Conservation (phyloP, 2,329 filamentous ascomycete species). For the Exophiala spinifera region DNA sequence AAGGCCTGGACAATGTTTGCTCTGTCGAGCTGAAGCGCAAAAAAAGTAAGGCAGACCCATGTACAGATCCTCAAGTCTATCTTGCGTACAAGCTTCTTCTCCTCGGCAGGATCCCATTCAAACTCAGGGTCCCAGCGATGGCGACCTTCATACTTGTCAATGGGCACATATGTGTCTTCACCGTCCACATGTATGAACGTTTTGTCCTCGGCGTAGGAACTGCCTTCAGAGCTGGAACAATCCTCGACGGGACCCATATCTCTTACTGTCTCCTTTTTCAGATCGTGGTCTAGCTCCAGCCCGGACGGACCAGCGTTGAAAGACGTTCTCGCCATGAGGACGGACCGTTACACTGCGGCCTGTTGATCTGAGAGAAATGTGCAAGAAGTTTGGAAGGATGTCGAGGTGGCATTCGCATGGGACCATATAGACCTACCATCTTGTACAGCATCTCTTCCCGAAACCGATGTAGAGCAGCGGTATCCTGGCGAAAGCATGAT, state of each 20-base stretch:
- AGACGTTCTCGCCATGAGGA: not conserved
- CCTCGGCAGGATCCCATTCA: conserved; percentile 24
- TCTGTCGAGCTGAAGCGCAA: conserved; percentile 57
- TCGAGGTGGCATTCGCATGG: too few species aligned
- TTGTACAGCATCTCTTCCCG: too few species aligned
- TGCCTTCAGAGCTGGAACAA: conserved; percentile 1
- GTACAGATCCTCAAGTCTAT: conserved; percentile 28
- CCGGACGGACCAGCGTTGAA: not conserved
- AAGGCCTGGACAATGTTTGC: conserved; percentile 58
- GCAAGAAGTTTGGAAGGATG: too few species aligned
- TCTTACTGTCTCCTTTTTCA: conserved; percentile 5
- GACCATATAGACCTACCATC: too few species aligned
- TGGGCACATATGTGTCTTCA: conserved; percentile 12
- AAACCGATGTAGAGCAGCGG: too few species aligned
- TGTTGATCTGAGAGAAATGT: not conserved
- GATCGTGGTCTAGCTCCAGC: conserved; percentile 1
- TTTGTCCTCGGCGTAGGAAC: conserved; percentile 6
- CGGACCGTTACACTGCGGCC: too few species aligned
- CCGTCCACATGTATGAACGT: conserved; percentile 11
- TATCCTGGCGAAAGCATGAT: too few species aligned
- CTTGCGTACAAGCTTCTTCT: conserved; percentile 27
- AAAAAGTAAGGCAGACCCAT: conserved; percentile 54
- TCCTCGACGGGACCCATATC: conserved; percentile 5
- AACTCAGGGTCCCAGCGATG: conserved; percentile 45
- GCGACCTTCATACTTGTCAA: conserved; percentile 43